Evolutionary conservation across 306 rosid species (phyloP).

Genomic region (Cicer judaicum): DNA sequence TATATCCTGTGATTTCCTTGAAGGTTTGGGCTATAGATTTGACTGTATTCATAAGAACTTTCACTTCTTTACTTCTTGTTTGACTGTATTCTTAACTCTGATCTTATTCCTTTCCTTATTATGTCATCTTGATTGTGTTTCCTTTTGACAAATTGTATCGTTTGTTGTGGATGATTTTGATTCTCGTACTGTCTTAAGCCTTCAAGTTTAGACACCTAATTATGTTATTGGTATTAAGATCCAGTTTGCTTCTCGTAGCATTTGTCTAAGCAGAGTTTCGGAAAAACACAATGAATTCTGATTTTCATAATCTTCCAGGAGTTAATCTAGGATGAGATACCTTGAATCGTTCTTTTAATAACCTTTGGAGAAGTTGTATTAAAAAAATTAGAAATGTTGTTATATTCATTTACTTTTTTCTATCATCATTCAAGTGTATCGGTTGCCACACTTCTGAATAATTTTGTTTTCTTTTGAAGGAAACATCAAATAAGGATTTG

Average conservation of each 20-base stretch:
- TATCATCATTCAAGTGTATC: constrained; percentile 26
- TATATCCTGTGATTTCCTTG: constrained; percentile 92
- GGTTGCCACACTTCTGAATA: constrained; percentile 43
- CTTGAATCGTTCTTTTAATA: constrained; percentile 28
- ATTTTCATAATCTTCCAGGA: constrained; percentile 7
- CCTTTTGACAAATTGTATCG: constrained; percentile 18
- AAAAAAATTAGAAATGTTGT: neutral
- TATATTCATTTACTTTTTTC: constrained; percentile 28
- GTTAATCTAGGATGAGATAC: constrained; percentile 25
- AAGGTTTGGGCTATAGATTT: constrained; percentile 65
- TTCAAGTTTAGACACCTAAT: constrained; percentile 4
- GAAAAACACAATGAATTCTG: neutral
- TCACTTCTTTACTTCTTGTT: constrained; percentile 19
- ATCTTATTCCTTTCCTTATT: constrained; percentile 21
- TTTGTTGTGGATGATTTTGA: constrained; percentile 32
- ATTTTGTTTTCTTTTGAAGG: constrained; percentile 61
- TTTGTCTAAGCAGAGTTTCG: constrained; percentile 18
- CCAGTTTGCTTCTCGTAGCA: constrained; percentile 28
- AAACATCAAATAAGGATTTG: constrained; percentile 96
- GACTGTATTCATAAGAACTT: constrained; percentile 20
- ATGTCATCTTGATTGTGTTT: constrained; percentile 28
- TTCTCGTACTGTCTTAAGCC: constrained; percentile 24
- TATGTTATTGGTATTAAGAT: constrained; percentile 19
- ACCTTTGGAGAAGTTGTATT: constrained; percentile 30
- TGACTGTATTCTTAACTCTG: constrained; percentile 22